Conservation (phyloP, 2,329 filamentous ascomycete species). For the Tolypocladium pustulatum region DNA sequence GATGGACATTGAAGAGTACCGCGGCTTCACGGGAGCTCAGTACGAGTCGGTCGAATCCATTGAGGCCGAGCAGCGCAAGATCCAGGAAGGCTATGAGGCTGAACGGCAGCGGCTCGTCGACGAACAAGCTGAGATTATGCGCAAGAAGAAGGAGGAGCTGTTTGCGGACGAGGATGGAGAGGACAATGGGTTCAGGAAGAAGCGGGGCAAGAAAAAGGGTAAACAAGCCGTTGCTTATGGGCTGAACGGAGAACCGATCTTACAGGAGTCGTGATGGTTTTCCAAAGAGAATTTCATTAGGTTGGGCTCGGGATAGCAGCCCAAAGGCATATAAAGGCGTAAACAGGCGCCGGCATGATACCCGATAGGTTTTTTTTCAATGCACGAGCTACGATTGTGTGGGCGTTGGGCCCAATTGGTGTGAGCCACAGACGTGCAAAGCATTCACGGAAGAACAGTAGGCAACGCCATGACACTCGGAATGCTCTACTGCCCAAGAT, state of each 20-base stretch:
- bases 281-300: too few species aligned
- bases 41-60: conserved; percentile 46
- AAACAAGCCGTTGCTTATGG: conserved; percentile 24
- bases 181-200: conserved; percentile 16
- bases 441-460: not conserved
- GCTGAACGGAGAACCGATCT: conserved; percentile 25
- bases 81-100: conserved; percentile 33
- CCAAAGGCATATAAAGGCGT: not conserved
- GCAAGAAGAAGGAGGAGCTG: conserved; percentile 37
- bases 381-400: not conserved
- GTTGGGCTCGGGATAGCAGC: not conserved
- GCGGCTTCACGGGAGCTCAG: conserved; percentile 39
- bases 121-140: conserved; percentile 36
- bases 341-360: conserved; percentile 1
- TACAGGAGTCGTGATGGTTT: conserved; percentile 6
- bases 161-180: conserved; percentile 29
- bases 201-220: conserved; percentile 18
- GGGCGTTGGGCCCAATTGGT: not conserved
- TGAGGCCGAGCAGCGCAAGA: conserved; percentile 41
- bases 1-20: conserved; percentile 53
- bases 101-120: conserved; percentile 31
- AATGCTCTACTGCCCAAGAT: not conserved
- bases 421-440: not conserved
- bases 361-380: not conserved
- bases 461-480: not conserved